Base-by-base conservation (phyloP, 129 eudicot species). In the Arctium lappa region DNA sequence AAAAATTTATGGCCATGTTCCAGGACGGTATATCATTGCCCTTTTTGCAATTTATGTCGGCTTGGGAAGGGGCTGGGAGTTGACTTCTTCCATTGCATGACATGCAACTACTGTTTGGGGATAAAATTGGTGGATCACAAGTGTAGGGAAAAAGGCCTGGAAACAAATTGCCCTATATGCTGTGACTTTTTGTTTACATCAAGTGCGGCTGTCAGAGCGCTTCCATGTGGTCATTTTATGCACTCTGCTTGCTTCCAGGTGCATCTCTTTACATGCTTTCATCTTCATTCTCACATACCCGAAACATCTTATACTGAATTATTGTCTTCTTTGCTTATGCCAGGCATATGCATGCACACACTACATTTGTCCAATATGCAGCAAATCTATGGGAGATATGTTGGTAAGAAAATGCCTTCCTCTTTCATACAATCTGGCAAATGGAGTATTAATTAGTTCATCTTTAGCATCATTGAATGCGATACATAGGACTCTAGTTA, bases 181-280 rank as follows among this genome's bases (percentile, higher is more conserved):
- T 96, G 99, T 81, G 99, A 96, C 70, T 93, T 93, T 86, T 75
- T 96, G 77, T 96, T 96, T 86, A 96, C 99, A 13, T 96, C 99
- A 65, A 96, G 99, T 84, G 89, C 91, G 74, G 81, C 91, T 46
- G 97, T 96, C 72, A 87, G 99, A 89, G 94, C 92, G 8, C 97
- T 96, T 72, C 98, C 98, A 8, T 96, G 99, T 84, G 99, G 99
- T 73, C 99, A 96, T 92, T 93, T 89, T 80, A 96, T 96, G 99
- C 99, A 96, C 88, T 91, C 99, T 63, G 93, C 99, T 80, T 96
- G 99, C 89, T 96, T 96, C 86, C 99, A 91, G 97, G 99, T 95
- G 42, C 74, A 73, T 75, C 73, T 50, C 30, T 78, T 40, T 75
- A 42, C 82, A 50, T 62, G 27, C 38, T 34, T 38, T 77, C 13